Base-by-base conservation (phyloP, 495 filamentous ascomycete genomes). In the Tuber melanosporum region DNA sequence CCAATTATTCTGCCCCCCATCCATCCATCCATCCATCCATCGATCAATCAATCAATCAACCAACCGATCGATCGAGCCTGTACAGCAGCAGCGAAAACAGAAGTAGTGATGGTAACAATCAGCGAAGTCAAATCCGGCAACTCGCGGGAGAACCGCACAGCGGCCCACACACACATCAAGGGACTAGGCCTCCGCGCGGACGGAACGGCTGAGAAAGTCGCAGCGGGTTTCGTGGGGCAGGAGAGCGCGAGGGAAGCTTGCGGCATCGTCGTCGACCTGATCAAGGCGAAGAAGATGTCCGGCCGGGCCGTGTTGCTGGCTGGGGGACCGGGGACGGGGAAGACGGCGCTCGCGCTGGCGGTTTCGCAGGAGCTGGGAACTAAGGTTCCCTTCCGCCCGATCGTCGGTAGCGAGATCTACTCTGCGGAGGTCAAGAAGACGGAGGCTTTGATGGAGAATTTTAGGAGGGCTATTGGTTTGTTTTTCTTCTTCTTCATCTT, bases 391-490 rank as follows among this genome's bases (percentile, higher is more conserved):
- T 99, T 99, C 84, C 97, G 94, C 83, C 93, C 94, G 47, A 97
- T 99, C 81, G 94, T 96, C 44, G 95, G 94, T 76, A 97, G 94
- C 85, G 95, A 99, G 83, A 91, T 99, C 79, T 99, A 97, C 86
- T 95, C 92, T 70, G 91, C 95, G 57, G 95, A 99, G 85, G 93
- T 99, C 76, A 98, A 98, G 89, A 99, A 99, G 89, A 98, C 95
- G 32, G 95, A 99, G 85, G 92, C 95, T 52, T 87, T 99, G 83
- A 98, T 97, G 93, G 95, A 99, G 87, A 97, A 97, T 85, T 99
- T 99, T 85, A 89, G 95, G 84, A 87, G 94, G 83, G 95, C 95
- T 69, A 99, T 98, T 83, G 95, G 95, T 87, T 86, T 76, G 86
- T 76, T 12, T 57, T 9, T 71, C 2, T 8, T 39, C 26, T 41